A percentile compares a stretch with the other conserved stretches of the same genome.
Evolutionary conservation across 192 early-diverging fungal genomes (phyloP).

Genomic region (Umbelopsis sp.): DNA sequence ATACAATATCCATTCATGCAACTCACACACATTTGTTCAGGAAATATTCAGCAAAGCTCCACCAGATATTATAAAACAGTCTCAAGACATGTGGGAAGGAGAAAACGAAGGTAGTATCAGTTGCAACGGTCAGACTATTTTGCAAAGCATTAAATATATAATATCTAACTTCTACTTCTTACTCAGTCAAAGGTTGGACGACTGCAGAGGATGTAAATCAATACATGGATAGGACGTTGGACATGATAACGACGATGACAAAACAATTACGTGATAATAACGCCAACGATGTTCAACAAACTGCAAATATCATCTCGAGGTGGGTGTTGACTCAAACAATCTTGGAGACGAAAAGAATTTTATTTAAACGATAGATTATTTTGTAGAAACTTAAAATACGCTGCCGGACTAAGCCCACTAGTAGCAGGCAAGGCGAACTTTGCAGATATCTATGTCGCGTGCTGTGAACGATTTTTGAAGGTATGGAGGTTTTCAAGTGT

Average conservation of each 20-base stretch:
- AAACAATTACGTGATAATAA: neutral
- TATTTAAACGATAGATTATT: neutral
- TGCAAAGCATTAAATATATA: no score
- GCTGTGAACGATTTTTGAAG: constrained; percentile 41
- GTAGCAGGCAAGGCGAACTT: constrained; percentile 49
- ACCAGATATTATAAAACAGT: neutral
- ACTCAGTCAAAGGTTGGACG: neutral
- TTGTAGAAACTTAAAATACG: constrained; percentile 48
- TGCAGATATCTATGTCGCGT: constrained; percentile 51
- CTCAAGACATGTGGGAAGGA: neutral
- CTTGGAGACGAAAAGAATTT: neutral
- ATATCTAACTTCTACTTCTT: neutral
- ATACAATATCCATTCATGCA: neutral
- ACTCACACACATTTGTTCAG: neutral
- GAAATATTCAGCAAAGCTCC: neutral
- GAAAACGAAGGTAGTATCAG: neutral
- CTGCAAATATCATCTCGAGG: neutral
- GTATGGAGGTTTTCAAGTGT: constrained; percentile 16
- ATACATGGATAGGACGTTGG: constrained; percentile 24
- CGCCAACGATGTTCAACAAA: neutral
- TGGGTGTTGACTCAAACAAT: neutral
- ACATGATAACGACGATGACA: constrained; percentile 16
- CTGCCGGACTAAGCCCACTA: constrained; percentile 34
- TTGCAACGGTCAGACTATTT: no score
- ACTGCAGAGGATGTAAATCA: constrained; percentile 25